Percentiles rank a stretch among this genome's conserved stretches.
Conservation (phyloP, 148 eudicot genomes). For the Arbutus unedo region DNA sequence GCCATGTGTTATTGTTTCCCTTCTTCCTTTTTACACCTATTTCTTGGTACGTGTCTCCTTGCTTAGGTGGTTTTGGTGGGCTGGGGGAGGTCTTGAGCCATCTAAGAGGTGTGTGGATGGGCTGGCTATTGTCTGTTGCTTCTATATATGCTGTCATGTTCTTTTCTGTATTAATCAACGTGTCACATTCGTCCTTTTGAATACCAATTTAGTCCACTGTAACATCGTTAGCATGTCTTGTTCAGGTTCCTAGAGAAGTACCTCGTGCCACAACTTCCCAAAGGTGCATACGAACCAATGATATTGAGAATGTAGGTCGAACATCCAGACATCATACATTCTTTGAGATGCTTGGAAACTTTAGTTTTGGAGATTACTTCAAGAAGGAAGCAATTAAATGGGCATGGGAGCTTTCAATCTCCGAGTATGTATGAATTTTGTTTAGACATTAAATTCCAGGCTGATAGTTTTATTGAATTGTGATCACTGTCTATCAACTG, state of each 20-base stretch:
- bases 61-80: neutral
- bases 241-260: constrained; percentile 77
- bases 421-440: constrained; percentile 53
- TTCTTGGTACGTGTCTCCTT: neutral
- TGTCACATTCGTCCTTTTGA: neutral
- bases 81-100: neutral
- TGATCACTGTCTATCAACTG: neutral
- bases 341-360: constrained; percentile 99
- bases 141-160: neutral
- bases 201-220: constrained; percentile 6
- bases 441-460: neutral
- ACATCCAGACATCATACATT: constrained; percentile 94
- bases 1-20: neutral
- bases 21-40: neutral
- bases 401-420: constrained; percentile 96
- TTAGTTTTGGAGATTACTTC: constrained; percentile 97
- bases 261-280: constrained; percentile 91
- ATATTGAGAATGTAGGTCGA: constrained; percentile 93
- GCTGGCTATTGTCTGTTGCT: neutral
- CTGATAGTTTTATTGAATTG: neutral
- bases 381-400: constrained; percentile 90
- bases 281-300: constrained; percentile 93
- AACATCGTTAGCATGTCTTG: constrained; percentile 3
- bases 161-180: neutral
- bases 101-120: neutral